phyloP scores from a whole-genome alignment of 768 basidiomycete species.

The Leccinum longicurvipes region DNA sequence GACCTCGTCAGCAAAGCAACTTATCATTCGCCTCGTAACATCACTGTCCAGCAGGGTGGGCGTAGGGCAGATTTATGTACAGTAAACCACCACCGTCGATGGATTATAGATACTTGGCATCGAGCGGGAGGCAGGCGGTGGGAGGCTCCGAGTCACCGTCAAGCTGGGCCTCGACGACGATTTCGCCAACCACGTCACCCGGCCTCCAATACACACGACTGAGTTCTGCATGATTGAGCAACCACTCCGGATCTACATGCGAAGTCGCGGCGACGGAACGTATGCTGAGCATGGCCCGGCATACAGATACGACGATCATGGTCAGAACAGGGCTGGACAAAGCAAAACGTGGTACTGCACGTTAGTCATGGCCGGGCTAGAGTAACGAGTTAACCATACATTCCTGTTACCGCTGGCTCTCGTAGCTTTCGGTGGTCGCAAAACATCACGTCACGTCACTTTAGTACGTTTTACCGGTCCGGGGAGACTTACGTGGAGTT shows the following conservation, averaged over 20 bases:
- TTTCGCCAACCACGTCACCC: not conserved
- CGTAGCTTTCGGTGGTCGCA: not conserved
- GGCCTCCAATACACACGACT: not conserved
- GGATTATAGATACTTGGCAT: too few species aligned
- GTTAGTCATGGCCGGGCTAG: not conserved
- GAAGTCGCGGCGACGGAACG: not conserved
- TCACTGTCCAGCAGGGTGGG: too few species aligned
- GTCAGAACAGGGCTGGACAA: not conserved
- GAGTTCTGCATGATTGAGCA: not conserved
- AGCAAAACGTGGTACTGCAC: not conserved
- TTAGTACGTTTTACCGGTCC: not conserved
- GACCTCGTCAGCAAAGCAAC: too few species aligned
- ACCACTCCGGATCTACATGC: not conserved
- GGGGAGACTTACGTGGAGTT: not conserved
- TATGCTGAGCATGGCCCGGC: not conserved
- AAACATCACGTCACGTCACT: not conserved
- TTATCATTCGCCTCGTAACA: too few species aligned
- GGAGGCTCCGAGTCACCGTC: too few species aligned
- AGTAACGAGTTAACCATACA: not conserved
- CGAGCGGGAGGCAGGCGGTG: too few species aligned
- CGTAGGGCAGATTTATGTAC: too few species aligned
- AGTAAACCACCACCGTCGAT: too few species aligned
- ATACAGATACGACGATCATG: not conserved
- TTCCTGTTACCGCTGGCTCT: not conserved
- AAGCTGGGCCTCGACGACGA: too few species aligned